Base-by-base conservation (phyloP, 2,329 filamentous ascomycete species). In the Epichloe hybrida region DNA sequence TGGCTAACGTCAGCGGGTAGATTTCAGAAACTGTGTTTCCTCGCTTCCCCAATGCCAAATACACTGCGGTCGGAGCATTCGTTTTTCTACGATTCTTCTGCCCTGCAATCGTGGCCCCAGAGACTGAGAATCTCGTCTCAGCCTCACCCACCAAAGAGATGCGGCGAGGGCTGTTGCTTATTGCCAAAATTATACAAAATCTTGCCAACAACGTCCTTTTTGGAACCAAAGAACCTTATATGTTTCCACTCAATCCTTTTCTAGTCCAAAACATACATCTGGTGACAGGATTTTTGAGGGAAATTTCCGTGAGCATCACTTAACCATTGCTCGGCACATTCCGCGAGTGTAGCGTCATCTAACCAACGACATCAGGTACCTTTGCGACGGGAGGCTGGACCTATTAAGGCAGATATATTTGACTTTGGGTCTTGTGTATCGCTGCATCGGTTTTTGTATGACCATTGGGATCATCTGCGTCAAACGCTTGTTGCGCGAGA, bases 71-170 rank as follows among this genome's bases (percentile, higher is more conserved):
- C 13, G 82, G 82, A 1, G 81, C 82, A 0, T 86, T 86, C 59
- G 79, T 86, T 52, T 86, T 86, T 59, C 71, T 86, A 23, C 76
- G 82, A 8, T 86, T 86, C 67, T 86, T 86, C 61, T 86, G 82
- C 56, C 83, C 82, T 7, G 82, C 82, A 27, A 86, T 86, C 50
- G 82, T 86, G 15, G 80, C 83, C 1, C 82, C 82, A 0, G 81
- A 86, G 60, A 76, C 74, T 1, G 83, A 85, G 59, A 80, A 80
- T 2, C 69, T 86, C n/a, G 78, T 85, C 17, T 68, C 72, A 15
- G 70, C 70, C 2, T 59, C 77, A 3, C 81, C 81, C 5, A 81
- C 81, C 1, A 84, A 84, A 61, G 81, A 84, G 58, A 83, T 85
- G 77, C 74, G 83, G 17, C 74, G 82, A 50, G 81, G 82, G 4